Conservation (phyloP, 2,329 filamentous ascomycete genomes). For the Macrophomina tecta region DNA sequence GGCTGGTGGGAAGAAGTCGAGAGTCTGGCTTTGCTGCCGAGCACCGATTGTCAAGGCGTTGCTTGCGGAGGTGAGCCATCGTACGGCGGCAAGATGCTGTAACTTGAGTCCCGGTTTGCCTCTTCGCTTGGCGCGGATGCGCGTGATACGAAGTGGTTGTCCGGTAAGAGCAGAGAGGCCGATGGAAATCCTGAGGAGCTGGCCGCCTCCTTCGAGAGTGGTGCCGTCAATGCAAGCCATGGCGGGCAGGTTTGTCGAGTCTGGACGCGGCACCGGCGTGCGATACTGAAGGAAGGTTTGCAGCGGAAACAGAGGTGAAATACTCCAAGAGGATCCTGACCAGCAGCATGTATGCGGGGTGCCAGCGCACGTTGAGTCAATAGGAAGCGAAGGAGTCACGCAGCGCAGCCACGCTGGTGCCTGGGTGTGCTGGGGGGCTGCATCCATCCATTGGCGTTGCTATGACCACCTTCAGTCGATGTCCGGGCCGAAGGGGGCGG, state of each 20-base stretch:
- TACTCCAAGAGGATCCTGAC: not conserved
- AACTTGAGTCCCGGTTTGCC: slow-evolving; percentile 62
- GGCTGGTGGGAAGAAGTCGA: slow-evolving; percentile 46
- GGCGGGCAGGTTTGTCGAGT: not conserved
- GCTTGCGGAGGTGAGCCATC: slow-evolving; percentile 58
- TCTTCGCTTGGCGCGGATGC: slow-evolving; percentile 60
- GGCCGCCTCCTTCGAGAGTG: slow-evolving; percentile 67
- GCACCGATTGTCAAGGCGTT: slow-evolving; percentile 51
- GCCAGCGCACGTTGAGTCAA: not conserved
- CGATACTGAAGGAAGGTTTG: not conserved
- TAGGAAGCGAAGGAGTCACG: not conserved
- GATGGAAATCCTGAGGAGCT: slow-evolving; percentile 64
- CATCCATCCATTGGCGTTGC: not conserved
- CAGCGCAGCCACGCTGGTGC: slow-evolving; percentile 16
- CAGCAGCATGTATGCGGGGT: not conserved
- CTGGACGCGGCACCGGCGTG: not conserved
- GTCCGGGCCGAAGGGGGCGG: no score
- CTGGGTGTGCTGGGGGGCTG: not conserved
- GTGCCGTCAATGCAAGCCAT: slow-evolving; percentile 46
- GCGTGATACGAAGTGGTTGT: slow-evolving; percentile 56
- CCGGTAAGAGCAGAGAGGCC: slow-evolving; percentile 60
- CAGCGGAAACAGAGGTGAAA: not conserved
- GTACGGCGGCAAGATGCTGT: slow-evolving; percentile 62
- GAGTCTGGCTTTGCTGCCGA: slow-evolving; percentile 50
- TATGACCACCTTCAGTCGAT: no score